Conservation (phyloP, 1,284 basidiomycete species). For the Tylopilus orsonianus region DNA sequence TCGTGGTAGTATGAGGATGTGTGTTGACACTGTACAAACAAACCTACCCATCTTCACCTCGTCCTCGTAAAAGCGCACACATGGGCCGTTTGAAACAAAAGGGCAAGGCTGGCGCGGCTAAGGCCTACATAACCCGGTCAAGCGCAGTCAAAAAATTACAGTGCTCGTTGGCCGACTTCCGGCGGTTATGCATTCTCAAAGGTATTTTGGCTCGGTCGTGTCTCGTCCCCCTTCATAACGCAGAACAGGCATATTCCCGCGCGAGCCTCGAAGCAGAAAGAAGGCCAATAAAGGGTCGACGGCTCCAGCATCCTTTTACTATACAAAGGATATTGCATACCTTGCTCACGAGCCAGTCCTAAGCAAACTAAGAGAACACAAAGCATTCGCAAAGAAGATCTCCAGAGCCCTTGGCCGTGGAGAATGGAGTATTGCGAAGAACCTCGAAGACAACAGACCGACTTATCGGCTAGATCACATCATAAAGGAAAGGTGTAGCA, state of each 20-base stretch:
- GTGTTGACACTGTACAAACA: slow-evolving; percentile 35
- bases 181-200: slow-evolving; percentile 96
- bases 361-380: slow-evolving; percentile 95
- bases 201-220: slow-evolving; percentile 49
- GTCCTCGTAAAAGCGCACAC: slow-evolving; percentile 2
- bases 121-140: slow-evolving; percentile 92
- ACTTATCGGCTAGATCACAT: slow-evolving; percentile 92
- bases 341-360: slow-evolving; percentile 96
- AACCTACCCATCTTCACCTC: slow-evolving; percentile 12
- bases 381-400: slow-evolving; percentile 97
- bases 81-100: slow-evolving; percentile 92
- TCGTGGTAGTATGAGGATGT: slow-evolving; percentile 13
- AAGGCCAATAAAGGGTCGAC: slow-evolving; percentile 98
- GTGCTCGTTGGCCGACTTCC: slow-evolving; percentile 96
- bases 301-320: slow-evolving; percentile 97
- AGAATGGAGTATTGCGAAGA: slow-evolving; percentile 96
- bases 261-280: slow-evolving; percentile 91
- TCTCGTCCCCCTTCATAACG: slow-evolving; percentile 9
- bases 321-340: slow-evolving; percentile 97
- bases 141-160: slow-evolving; percentile 91
- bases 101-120: slow-evolving; percentile 92
- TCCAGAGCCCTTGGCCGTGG: slow-evolving; percentile 89
- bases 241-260: slow-evolving; percentile 88
- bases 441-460: slow-evolving; percentile 90
- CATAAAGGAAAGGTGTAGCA: slow-evolving; percentile 86